Evolutionary conservation across 129 eudicot genomes (phyloP).

Genomic region (Scalesia atractyloides): DNA sequence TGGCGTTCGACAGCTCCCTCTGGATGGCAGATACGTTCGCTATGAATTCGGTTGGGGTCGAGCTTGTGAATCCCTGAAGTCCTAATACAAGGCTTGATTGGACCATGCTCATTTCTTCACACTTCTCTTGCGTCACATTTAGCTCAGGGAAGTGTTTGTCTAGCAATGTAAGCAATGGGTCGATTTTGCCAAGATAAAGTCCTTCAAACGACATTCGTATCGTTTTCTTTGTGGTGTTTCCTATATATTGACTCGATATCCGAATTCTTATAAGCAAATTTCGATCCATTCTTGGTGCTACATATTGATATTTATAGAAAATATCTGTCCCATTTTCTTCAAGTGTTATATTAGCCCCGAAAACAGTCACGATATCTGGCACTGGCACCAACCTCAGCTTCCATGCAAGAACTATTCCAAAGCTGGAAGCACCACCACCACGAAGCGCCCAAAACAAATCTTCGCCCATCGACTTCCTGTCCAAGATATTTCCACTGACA

Average conservation of each 20-base stretch:
- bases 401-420: too few species aligned
- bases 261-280: too few species aligned
- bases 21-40: neutral
- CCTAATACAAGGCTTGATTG: constrained; percentile 16
- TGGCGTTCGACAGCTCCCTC: neutral
- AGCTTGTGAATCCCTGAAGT: neutral
- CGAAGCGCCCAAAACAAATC: too few species aligned
- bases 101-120: neutral
- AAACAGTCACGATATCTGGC: neutral
- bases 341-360: neutral
- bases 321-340: neutral
- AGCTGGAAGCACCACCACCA: too few species aligned
- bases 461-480: too few species aligned
- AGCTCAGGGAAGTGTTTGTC: constrained; percentile 30
- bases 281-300: too few species aligned
- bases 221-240: neutral
- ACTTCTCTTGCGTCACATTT: constrained; percentile 3
- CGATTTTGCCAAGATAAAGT: constrained; percentile 17
- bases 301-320: too few species aligned
- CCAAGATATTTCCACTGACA: too few species aligned
- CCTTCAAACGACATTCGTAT: constrained; percentile 20
- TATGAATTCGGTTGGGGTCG: neutral
- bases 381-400: too few species aligned
- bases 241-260: too few species aligned
- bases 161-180: constrained; percentile 3